Percentiles rank a stretch among this genome's conserved stretches.
Conservation (phyloP, 2,329 filamentous ascomycete genomes). For the Penicillium olsonii region DNA sequence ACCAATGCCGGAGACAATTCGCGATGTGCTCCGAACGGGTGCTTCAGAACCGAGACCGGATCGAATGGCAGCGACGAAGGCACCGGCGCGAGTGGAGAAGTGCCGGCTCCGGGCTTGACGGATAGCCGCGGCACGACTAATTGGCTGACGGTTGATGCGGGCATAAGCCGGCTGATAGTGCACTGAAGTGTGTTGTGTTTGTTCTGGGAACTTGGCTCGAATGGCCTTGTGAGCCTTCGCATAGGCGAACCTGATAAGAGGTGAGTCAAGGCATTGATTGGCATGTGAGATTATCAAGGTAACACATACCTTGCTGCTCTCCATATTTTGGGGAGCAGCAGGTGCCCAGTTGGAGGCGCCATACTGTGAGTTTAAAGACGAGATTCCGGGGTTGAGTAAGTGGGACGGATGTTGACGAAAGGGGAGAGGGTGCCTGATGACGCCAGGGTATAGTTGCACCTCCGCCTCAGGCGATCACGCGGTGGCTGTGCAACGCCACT, state of each 20-base stretch:
- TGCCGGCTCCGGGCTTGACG: constrained; percentile 65
- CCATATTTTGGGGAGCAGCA: constrained; percentile 53
- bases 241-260: constrained; percentile 45
- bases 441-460: constrained; percentile 11
- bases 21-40: constrained; percentile 57
- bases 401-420: constrained; percentile 17
- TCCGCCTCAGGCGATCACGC: constrained; percentile 14
- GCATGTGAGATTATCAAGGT: not conserved
- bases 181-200: constrained; percentile 41
- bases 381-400: constrained; percentile 6
- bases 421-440: constrained; percentile 30
- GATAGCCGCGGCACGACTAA: constrained; percentile 63
- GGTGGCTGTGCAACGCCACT: constrained; percentile 24
- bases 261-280: constrained; percentile 26
- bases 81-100: constrained; percentile 58
- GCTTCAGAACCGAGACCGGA: constrained; percentile 49
- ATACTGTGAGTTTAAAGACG: constrained; percentile 35
- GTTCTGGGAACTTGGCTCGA: constrained; percentile 45
- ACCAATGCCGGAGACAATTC: constrained; percentile 57
- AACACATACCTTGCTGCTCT: constrained; percentile 48
- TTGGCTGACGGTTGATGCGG: constrained; percentile 59
- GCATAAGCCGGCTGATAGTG: constrained; percentile 63
- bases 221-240: constrained; percentile 49
- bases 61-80: constrained; percentile 54
- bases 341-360: constrained; percentile 52